phyloP scores from a whole-genome alignment of 2,329 filamentous ascomycete genomes.

The Penicillium sp. region DNA sequence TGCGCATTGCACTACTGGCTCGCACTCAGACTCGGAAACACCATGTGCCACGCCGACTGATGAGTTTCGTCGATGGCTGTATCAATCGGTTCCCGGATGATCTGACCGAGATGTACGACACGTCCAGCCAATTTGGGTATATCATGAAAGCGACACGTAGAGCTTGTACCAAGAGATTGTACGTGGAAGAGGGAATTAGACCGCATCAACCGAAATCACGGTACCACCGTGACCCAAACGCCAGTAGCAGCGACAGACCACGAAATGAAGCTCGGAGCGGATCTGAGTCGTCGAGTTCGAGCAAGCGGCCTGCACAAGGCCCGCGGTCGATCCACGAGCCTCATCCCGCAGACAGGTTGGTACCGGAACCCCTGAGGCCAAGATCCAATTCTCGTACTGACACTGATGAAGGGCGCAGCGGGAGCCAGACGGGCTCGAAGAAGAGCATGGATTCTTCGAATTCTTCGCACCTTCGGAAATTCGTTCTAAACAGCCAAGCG shows the following conservation, averaged over 20 bases:
- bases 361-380: no score
- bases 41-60: constrained; percentile 26
- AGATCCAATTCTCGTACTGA: neutral
- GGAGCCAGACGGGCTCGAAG: neutral
- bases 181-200: neutral
- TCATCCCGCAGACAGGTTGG: constrained; percentile 5
- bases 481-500: no score
- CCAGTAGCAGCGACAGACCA: no score
- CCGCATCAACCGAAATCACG: neutral
- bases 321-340: neutral
- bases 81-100: constrained; percentile 21
- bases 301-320: neutral
- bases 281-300: no score
- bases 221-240: no score
- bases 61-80: constrained; percentile 32
- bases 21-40: constrained; percentile 30
- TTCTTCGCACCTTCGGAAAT: no score
- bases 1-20: constrained; percentile 33
- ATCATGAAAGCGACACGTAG: constrained; percentile 24
- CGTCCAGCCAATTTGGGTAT: constrained; percentile 20
- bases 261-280: no score
- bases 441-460: neutral
- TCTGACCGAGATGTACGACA: constrained; percentile 9
- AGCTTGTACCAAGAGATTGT: constrained; percentile 15
- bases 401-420: neutral